Base-by-base conservation (phyloP, 2,329 filamentous ascomycete species). In the Fusarium heterosporum region DNA sequence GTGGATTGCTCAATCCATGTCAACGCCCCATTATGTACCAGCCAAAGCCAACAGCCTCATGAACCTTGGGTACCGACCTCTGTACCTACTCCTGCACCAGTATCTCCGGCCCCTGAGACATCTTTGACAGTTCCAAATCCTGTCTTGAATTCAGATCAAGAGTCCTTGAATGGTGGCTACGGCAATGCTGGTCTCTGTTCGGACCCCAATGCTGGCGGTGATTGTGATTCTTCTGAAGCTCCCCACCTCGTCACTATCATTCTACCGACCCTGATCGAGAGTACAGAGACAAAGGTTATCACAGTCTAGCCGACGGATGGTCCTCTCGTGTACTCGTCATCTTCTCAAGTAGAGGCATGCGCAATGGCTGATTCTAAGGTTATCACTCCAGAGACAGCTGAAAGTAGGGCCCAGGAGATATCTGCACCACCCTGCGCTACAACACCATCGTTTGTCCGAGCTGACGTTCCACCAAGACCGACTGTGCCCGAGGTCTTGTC, bases 171-270 rank as follows among this genome's bases (percentile, higher is more conserved):
- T 2, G 12, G 30, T 30, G 43, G 22, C 22, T 17, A 16, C 13
- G 28, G 25, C 8, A 30, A 48, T 28, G 39, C 13, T 13, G 17
- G 19, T 26, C 12, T 9, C 10, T 64, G 60, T 34, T 28, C 61
- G 4, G 34, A 40, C 12, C 12, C 28, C 9, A 28, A 50, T 11
- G 10, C 41, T 9, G 25, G 12, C 32, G 17, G 13, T 52, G 41
- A 14, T 29, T 51, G 49, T 14, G n/a, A 14, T 16, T 55, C 40
- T 19, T 34, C 50, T 26, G 40, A 52, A 25, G 42, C 47, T 13
- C 66, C 58, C 46, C 43, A 68, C 9, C 42, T 73, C 17, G 57
- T 74, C 25, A 75, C 72, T 14, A 58, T 76, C 8, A 69, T 74
- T 38, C 57, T 70, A 16, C 57, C 73, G 19, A 62, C 65, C 12